These are phyloP conservation scores for Daldinia bambusicola DNA, from an alignment of 495 filamentous ascomycete genomes.

Conservation along the genomic window DNA sequence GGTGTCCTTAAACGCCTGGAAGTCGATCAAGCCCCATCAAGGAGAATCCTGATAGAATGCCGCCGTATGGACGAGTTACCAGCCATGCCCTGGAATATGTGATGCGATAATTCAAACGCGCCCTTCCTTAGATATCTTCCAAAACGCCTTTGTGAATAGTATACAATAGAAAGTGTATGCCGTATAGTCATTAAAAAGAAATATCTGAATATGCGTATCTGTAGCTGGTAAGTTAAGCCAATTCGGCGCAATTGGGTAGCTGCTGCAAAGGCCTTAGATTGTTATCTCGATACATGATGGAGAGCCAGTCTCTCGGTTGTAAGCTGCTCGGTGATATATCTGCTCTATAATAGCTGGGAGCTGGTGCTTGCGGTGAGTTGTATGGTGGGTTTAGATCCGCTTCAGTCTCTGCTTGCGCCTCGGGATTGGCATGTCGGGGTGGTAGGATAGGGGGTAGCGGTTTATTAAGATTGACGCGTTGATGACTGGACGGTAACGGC, in stretches of 20 bases:
- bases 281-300: conserved; percentile 38
- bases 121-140: neutral
- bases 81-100: conserved; percentile 4
- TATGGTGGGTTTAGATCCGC: neutral
- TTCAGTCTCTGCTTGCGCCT: neutral
- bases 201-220: no score
- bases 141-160: conserved; percentile 10
- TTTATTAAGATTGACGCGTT: conserved; percentile 31
- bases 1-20: neutral
- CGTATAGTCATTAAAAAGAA: neutral
- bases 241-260: conserved; percentile 10
- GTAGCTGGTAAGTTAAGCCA: conserved; percentile 2
- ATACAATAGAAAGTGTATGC: neutral
- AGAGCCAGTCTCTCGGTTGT: conserved; percentile 30
- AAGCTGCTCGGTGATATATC: neutral
- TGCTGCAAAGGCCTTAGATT: conserved; percentile 11
- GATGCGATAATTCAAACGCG: neutral
- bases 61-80: conserved; percentile 7
- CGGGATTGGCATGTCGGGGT: neutral
- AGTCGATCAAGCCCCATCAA: neutral
- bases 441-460: conserved; percentile 32
- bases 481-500: conserved; percentile 1
- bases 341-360: conserved; percentile 9
- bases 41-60: neutral
- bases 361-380: neutral